A percentile compares a stretch with the other conserved stretches of the same genome.
phyloP scores from a whole-genome alignment of 2,329 filamentous ascomycete species.

The Pyrenochaeta sp. region DNA sequence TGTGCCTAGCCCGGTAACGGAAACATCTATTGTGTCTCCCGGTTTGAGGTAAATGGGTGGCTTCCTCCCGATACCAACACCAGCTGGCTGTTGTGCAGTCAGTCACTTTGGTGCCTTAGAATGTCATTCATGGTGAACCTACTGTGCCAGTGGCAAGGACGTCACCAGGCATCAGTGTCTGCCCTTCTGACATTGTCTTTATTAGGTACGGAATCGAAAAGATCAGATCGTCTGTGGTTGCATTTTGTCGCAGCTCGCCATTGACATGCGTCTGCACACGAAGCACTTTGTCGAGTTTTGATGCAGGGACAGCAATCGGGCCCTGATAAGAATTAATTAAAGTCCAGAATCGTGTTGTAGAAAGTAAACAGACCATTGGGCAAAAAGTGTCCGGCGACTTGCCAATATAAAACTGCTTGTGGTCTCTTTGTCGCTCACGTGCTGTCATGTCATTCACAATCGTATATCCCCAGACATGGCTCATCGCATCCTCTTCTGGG shows the following conservation, averaged over 20 bases:
- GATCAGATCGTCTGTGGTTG: slow-evolving; percentile 56
- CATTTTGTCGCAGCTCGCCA: slow-evolving; percentile 57
- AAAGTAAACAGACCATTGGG: slow-evolving; percentile 55
- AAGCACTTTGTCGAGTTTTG: slow-evolving; percentile 55
- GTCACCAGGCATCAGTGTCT: slow-evolving; percentile 55
- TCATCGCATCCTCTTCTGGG: slow-evolving; percentile 55
- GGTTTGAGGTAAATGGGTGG: slow-evolving; percentile 43
- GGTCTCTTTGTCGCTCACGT: slow-evolving; percentile 43
- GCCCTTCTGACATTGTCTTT: slow-evolving; percentile 57
- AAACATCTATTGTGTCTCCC: slow-evolving; percentile 34
- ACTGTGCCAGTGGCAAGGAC: slow-evolving; percentile 61
- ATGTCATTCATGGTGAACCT: slow-evolving; percentile 52
- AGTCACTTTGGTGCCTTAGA: slow-evolving; percentile 58
- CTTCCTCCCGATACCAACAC: slow-evolving; percentile 51
- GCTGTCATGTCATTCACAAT: slow-evolving; percentile 55
- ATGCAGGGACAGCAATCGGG: slow-evolving; percentile 60
- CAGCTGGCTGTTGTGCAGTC: slow-evolving; percentile 48
- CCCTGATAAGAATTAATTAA: slow-evolving; percentile 45
- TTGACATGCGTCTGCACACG: slow-evolving; percentile 58
- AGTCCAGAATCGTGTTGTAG: not conserved
- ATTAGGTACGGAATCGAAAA: slow-evolving; percentile 58
- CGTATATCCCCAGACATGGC: slow-evolving; percentile 65
- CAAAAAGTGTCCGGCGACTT: slow-evolving; percentile 66
- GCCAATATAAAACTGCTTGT: slow-evolving; percentile 68
- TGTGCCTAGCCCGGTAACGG: slow-evolving; percentile 36